Percentiles rank a stretch among this genome's conserved stretches.
These are phyloP conservation scores for Inosperma sp. DNA, from an alignment of 768 basidiomycete species.

Conservation along the genomic window DNA sequence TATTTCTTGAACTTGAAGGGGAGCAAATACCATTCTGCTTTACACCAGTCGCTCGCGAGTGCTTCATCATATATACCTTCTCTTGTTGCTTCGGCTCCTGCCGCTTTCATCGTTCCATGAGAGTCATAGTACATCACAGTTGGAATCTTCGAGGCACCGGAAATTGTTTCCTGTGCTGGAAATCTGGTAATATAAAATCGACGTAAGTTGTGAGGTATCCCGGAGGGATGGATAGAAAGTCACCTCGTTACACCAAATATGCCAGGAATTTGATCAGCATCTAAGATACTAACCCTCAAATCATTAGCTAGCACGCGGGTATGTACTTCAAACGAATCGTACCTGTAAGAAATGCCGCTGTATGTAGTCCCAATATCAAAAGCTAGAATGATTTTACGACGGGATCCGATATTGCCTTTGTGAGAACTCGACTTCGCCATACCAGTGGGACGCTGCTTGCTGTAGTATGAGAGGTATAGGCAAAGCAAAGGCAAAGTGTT, in stretches of 20 bases:
- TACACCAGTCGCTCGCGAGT: constrained; percentile 40
- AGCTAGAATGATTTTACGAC: background rate
- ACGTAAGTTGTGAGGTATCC: constrained; percentile 10
- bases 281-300: background rate
- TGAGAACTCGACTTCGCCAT: no score
- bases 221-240: background rate
- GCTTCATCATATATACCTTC: constrained; percentile 36
- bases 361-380: background rate
- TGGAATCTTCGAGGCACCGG: constrained; percentile 41
- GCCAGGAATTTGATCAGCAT: constrained; percentile 1
- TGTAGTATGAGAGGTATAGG: no score
- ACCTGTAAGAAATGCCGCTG: background rate
- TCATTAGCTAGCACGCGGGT: background rate
- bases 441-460: no score
- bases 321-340: background rate
- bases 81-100: constrained; percentile 39
- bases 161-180: constrained; percentile 34
- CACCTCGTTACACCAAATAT: background rate
- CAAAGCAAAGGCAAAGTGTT: no score
- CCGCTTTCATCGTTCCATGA: constrained; percentile 31
- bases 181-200: constrained; percentile 43
- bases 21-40: constrained; percentile 39
- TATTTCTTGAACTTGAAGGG: constrained; percentile 17
- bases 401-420: background rate
- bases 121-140: constrained; percentile 43